Evolutionary conservation across 495 filamentous ascomycete genomes (phyloP), one percentile per base, ranked within the genome.

Genomic region (Zalerion maritima): DNA sequence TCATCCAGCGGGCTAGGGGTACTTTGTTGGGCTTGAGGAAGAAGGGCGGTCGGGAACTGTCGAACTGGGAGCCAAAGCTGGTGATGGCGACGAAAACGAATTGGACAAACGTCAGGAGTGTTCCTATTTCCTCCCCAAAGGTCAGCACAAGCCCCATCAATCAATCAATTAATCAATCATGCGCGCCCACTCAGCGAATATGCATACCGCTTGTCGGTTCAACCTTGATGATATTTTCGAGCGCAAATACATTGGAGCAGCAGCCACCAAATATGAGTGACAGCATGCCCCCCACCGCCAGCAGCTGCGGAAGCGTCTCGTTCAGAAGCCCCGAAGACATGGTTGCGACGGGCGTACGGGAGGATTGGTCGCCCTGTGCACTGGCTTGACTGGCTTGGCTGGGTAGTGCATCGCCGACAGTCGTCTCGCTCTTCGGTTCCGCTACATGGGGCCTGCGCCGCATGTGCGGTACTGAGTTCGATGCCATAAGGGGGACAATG

Each of bases 201-300:
- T 30, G 37, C 57, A 29, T 62, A 71, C 68, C 71, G 41, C 64
- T 69, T 18, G 68, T 64, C 28, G 73, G 69, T 46, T 78, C 70
- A 45, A 72, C 56, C 81, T 93, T 92, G 45, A 97, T 73, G 43
- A 97, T 92, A 13, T 82, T 83, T 51, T 99, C 89, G 22, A 99
- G 72, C 5, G 86, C 80, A 57, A 92, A 96, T 52, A 97, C 89
- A 64, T 96, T 99, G 18, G 85, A 84, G 62, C 89, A 99, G 48
- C 89, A 99, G 20, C 89, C 89, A 21, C 91, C 89, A 49, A 97
- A 94, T 26, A 97, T 97, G 32, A 94, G 62, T 14, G 64, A 71
- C n/a, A 83, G 58, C 62, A 92, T 89, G 37, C 75, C 62, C 17
- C 67, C 55, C 24, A 76, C 60, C 32, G 67, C 69, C 5, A 81